Evolutionary conservation across 352 stramenopile genomes (phyloP), one percentile per base, ranked within the genome.

Genomic region (Globisporangium mamillatum): DNA sequence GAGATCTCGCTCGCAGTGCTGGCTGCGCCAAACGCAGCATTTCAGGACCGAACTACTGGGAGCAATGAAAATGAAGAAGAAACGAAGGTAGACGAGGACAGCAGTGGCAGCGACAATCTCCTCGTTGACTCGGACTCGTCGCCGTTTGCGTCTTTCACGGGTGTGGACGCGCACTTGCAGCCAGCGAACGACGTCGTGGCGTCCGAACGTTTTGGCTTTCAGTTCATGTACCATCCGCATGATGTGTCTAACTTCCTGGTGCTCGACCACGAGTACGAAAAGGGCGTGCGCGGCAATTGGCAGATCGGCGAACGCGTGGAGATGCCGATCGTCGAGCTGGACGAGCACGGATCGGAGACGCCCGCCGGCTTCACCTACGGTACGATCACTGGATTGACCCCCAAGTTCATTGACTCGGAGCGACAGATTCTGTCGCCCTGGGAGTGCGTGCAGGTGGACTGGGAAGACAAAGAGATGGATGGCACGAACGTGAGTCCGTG

Each of bases 241-340:
- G 84, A 95, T 55, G 74, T 91, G 10, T 81, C 88, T 4, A 94
- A 95, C 56, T 97, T 96, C 56, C 58, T 97, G 29, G 76, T 97
- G 32, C 70, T 96, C n/a, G 82, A 94, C 61, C 84, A 95, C 60
- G 70, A 82, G 7, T 96, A 90, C 54, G 87, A 94, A 50, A 88
- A 72, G 54, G 88, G 88, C 18, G 81, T 97, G n/a, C 82, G 77
- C n/a, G 77, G 76, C 12, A 75, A 76, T 10, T 95, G 88, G 86
- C 66, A 73, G n/a, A 63, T 89, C 8, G 85, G 85, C 12, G 84
- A 96, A 61, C 78, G 82, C 6, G 78, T 97, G 18, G 79, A 89
- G 60, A 91, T 90, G 75, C 84, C 86, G 10, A 89, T 84, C 64
- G 80, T 93, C 29, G 76, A 89, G 52, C 53, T 94, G 16, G 77